These are phyloP conservation scores for Kazachstania taianensis DNA, from an alignment of 805 yeast species.

Conservation along the genomic window DNA sequence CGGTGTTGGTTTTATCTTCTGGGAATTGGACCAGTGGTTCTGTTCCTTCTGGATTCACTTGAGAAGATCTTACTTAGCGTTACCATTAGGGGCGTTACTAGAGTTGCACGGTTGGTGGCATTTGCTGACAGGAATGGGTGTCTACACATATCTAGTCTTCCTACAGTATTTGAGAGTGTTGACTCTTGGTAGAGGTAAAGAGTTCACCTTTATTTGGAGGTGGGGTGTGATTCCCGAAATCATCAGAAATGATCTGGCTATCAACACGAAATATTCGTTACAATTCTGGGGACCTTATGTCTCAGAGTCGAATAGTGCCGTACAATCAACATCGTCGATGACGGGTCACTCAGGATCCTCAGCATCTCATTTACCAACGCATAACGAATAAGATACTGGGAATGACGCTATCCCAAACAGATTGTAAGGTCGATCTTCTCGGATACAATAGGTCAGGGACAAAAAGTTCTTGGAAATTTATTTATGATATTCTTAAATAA, in stretches of 20 bases:
- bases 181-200: slow-evolving; percentile 45
- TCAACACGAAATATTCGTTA: slow-evolving; percentile 20
- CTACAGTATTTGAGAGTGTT: slow-evolving; percentile 65
- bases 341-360: too few species aligned
- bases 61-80: slow-evolving; percentile 58
- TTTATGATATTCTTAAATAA: neutral
- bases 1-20: slow-evolving; percentile 63
- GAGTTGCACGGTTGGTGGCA: slow-evolving; percentile 99
- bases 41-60: slow-evolving; percentile 49
- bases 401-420: too few species aligned
- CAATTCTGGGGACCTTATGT: slow-evolving; percentile 13
- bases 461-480: neutral
- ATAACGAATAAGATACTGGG: too few species aligned
- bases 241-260: slow-evolving; percentile 13
- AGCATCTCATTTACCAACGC: too few species aligned
- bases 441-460: neutral
- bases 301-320: slow-evolving; percentile 2
- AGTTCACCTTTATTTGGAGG: slow-evolving; percentile 49
- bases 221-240: slow-evolving; percentile 51
- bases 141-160: slow-evolving; percentile 73
- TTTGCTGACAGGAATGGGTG: slow-evolving; percentile 73
- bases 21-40: slow-evolving; percentile 83
- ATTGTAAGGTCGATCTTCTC: too few species aligned
- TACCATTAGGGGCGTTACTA: slow-evolving; percentile 71
- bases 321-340: too few species aligned